Conservation (phyloP, 2,329 filamentous ascomycete species). For the Salinomyces thailandicus region DNA sequence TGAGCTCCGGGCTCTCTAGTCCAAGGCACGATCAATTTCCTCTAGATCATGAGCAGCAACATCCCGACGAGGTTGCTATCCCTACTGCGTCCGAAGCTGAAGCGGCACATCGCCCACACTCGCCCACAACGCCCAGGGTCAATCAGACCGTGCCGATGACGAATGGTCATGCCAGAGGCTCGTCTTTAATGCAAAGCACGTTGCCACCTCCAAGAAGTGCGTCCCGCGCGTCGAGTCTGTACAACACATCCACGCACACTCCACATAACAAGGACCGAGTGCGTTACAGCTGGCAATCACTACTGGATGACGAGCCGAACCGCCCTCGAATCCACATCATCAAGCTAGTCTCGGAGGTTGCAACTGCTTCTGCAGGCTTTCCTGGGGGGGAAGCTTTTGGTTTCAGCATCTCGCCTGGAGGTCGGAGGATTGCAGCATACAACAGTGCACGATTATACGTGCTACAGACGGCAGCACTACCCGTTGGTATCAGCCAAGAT, state of each 20-base stretch:
- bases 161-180: conserved; percentile 5
- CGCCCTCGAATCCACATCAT: conserved; percentile 42
- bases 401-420: conserved; percentile 67
- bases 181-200: conserved; percentile 6
- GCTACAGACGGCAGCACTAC: conserved; percentile 53
- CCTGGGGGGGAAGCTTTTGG: conserved; percentile 66
- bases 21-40: conserved; percentile 1
- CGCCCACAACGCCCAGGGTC: conserved; percentile 2
- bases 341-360: conserved; percentile 72
- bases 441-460: conserved; percentile 80
- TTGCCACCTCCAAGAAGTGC: conserved; percentile 7
- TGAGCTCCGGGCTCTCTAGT: neutral
- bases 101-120: conserved; percentile 8
- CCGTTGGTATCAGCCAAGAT: conserved; percentile 55
- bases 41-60: neutral
- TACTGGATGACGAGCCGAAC: conserved; percentile 28
- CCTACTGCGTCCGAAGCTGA: conserved; percentile 13
- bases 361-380: conserved; percentile 62
- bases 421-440: conserved; percentile 65
- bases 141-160: conserved; percentile 1
- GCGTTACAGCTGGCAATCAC: conserved; percentile 29
- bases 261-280: conserved; percentile 23
- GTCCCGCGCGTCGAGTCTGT: conserved; percentile 6
- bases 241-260: conserved; percentile 17
- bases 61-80: conserved; percentile 14